Conservation (phyloP, 257 asterid genomes). For the Scutellaria baicalensis region DNA sequence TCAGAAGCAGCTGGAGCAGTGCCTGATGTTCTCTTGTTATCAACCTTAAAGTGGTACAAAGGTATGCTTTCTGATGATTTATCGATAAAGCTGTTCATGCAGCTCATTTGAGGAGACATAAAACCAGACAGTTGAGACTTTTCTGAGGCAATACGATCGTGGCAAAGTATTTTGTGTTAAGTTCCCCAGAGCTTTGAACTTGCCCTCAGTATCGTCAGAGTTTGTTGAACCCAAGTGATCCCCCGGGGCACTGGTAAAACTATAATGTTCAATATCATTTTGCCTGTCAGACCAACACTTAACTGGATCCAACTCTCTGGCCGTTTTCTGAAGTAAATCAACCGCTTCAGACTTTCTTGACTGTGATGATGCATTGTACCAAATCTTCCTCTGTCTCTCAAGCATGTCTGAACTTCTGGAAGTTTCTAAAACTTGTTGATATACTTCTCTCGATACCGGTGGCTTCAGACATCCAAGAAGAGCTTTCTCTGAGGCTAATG, state of each 20-base stretch:
- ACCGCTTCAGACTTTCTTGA: slow-evolving; percentile 63
- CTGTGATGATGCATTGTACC: slow-evolving; percentile 80
- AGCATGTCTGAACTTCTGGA: slow-evolving; percentile 93
- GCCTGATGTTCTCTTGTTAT: slow-evolving; percentile 45
- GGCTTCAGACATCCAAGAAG: slow-evolving; percentile 81
- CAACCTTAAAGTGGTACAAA: slow-evolving; percentile 80
- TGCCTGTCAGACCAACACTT: slow-evolving; percentile 59
- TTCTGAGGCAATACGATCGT: slow-evolving; percentile 65
- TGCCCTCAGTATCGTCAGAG: slow-evolving; percentile 42
- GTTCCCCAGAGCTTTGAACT: slow-evolving; percentile 49
- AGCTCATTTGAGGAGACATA: slow-evolving; percentile 90
- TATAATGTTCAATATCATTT: slow-evolving; percentile 37
- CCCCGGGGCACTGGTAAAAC: slow-evolving; percentile 25
- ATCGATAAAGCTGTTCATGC: slow-evolving; percentile 83
- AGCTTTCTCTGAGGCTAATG: slow-evolving; percentile 82
- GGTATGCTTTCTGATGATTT: slow-evolving; percentile 93
- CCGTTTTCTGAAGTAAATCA: slow-evolving; percentile 66
- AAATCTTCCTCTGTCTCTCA: slow-evolving; percentile 94
- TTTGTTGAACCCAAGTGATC: slow-evolving; percentile 30
- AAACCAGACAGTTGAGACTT: slow-evolving; percentile 90
- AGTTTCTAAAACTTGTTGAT: slow-evolving; percentile 67
- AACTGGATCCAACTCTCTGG: slow-evolving; percentile 64
- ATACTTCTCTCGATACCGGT: slow-evolving; percentile 74
- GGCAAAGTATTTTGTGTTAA: slow-evolving; percentile 35
- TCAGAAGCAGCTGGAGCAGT: slow-evolving; percentile 49